Evolutionary conservation across 345 rosid species (phyloP), one percentile per base, ranked within the genome.

Genomic region (Sapria himalayana): DNA sequence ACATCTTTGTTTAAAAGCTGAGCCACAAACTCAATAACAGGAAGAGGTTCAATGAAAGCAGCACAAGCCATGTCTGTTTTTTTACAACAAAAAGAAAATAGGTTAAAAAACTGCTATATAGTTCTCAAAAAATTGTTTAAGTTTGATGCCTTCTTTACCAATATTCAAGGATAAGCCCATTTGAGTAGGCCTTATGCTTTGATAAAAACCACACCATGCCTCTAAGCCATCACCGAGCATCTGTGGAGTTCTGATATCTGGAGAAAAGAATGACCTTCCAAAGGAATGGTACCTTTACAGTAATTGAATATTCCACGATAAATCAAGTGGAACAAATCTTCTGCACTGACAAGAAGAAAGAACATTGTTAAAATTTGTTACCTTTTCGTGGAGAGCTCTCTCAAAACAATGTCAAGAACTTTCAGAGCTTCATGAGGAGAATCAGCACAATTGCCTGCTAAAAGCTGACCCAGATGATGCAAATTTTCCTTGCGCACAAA

Each of bases 1-100:
- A 69, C 86, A 53, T 74, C 95, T 53, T 74, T 80, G 36, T 85
- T 74, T 19, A 91, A 67, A 62, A 91, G 95, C 57, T 82, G 93
- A 29, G 75, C 93, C 49, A 84, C 93, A 43, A 72, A 84, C 63
- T 91, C 99, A 18, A 80, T 63, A 25, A 91, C 95, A 0, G 99
- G 99, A 31, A 91, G 99, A 32, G 99, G 86, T 70, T 91, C 99
- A 4, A 91, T 91, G 32, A 84, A 91, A 4, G 99, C 93, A 58
- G 95, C 92, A 4, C 93, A 77, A 49, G 99, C 93, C 95, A 80
- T 79, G 64, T 91, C 99, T 91, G n/a, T n/a, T n/a, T n/a, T n/a
- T n/a, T n/a, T n/a, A 51, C 21, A 36, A 39, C 6, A 8, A 15
- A 15, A 16, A 37, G 14, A 45, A 25, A 4, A 25, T 25, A 23